Evolutionary conservation across 495 filamentous ascomycete genomes (phyloP).

Genomic region (Darksidea phi): DNA sequence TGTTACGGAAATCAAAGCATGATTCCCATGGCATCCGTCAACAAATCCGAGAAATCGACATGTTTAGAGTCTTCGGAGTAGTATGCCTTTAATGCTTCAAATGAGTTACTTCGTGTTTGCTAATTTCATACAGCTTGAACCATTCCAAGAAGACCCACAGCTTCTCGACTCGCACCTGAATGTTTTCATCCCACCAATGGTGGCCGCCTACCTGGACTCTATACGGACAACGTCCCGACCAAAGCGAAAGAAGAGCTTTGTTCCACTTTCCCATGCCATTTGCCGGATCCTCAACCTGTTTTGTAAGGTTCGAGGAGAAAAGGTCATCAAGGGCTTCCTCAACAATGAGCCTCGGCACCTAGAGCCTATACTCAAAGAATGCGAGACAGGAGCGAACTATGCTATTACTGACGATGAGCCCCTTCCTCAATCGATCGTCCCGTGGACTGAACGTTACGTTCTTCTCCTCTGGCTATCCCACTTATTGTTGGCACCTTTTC

Average conservation of each 20-base stretch:
- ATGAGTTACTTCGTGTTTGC: constrained; percentile 17
- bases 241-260: constrained; percentile 27
- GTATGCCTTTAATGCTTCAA: constrained; percentile 22
- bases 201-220: constrained; percentile 70
- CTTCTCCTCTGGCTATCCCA: constrained; percentile 92
- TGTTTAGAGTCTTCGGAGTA: constrained; percentile 36
- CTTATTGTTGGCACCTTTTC: constrained; percentile 88
- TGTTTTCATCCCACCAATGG: constrained; percentile 67
- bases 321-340: constrained; percentile 85
- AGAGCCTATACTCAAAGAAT: constrained; percentile 70
- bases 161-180: constrained; percentile 87
- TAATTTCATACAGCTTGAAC: constrained; percentile 62
- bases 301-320: constrained; percentile 91
- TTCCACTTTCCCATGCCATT: constrained; percentile 64
- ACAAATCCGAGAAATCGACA: constrained; percentile 34
- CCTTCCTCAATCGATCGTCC: constrained; percentile 25
- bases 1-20: constrained; percentile 32
- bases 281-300: constrained; percentile 80
- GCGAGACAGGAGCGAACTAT: constrained; percentile 46
- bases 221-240: constrained; percentile 40
- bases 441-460: constrained; percentile 87
- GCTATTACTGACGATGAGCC: constrained; percentile 1
- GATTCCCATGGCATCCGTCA: constrained; percentile 23
- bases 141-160: constrained; percentile 94
- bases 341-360: constrained; percentile 83